Evolutionary conservation across 2,329 filamentous ascomycete genomes (phyloP).

Genomic region (Ascosphaera aggregata): DNA sequence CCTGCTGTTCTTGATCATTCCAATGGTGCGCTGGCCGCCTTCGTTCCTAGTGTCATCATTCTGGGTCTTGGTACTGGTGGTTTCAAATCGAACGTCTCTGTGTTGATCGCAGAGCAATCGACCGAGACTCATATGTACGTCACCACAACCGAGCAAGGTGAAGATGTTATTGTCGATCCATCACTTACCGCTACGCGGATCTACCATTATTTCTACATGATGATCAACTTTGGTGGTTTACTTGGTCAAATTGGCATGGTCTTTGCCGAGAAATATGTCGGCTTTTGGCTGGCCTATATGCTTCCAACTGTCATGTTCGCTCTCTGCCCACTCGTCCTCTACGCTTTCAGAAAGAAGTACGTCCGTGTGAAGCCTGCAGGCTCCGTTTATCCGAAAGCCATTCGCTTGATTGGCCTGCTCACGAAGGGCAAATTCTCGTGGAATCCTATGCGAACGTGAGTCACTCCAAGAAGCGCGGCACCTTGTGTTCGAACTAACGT

Average conservation of each 20-base stretch:
- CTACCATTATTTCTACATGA: constrained; percentile 47
- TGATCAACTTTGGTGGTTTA: constrained; percentile 44
- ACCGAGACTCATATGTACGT: constrained; percentile 34
- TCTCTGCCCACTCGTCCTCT: constrained; percentile 36
- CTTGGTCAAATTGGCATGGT: constrained; percentile 41
- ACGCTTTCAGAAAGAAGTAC: constrained; percentile 38
- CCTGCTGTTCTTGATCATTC: constrained; percentile 36
- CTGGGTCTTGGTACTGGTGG: constrained; percentile 56
- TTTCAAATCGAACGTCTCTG: constrained; percentile 61
- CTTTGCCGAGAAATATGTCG: constrained; percentile 52
- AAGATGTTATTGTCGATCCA: constrained; percentile 48
- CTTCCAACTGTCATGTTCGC: constrained; percentile 44
- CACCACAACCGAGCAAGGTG: constrained; percentile 30
- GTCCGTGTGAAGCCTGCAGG: constrained; percentile 41
- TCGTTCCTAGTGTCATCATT: constrained; percentile 39
- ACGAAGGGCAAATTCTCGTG: constrained; percentile 40
- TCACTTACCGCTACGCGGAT: constrained; percentile 43
- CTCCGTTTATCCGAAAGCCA: constrained; percentile 45
- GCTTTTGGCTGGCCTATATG: constrained; percentile 49
- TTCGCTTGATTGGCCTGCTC: constrained; percentile 35
- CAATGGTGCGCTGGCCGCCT: constrained; percentile 36
- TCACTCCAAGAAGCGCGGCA: constrained; percentile 6
- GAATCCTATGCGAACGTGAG: constrained; percentile 34
- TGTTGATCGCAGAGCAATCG: constrained; percentile 49
- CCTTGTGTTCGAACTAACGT: background rate